phyloP scores from a whole-genome alignment of 495 filamentous ascomycete species.

The Amniculicola lignicola region DNA sequence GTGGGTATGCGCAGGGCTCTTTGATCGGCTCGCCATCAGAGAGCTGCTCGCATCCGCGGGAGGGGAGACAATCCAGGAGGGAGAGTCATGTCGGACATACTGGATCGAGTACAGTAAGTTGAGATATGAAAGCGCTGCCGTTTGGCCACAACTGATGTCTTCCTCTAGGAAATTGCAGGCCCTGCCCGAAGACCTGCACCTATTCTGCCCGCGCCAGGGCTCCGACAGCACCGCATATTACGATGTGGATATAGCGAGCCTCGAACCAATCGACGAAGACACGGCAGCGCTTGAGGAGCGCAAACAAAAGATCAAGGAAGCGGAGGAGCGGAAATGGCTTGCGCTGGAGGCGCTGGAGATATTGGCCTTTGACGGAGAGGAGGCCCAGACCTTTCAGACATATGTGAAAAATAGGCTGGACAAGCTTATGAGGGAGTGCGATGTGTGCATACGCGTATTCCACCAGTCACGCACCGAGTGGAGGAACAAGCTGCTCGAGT shows the following conservation, averaged over 20 bases:
- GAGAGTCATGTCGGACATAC: too few species aligned
- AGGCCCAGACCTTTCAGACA: slow-evolving; percentile 55
- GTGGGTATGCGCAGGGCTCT: too few species aligned
- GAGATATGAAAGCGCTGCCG: too few species aligned
- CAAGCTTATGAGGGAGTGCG: slow-evolving; percentile 63
- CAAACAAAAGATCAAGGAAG: slow-evolving; percentile 45
- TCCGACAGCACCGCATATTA: slow-evolving; percentile 36
- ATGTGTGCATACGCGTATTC: slow-evolving; percentile 76
- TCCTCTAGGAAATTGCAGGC: too few species aligned
- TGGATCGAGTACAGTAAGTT: too few species aligned
- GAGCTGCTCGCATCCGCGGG: too few species aligned
- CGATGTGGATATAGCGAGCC: slow-evolving; percentile 38
- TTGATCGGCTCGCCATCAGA: too few species aligned
- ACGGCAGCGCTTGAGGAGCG: slow-evolving; percentile 21
- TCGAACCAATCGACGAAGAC: not conserved
- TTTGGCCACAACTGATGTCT: too few species aligned
- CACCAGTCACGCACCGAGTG: slow-evolving; percentile 67
- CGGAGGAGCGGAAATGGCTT: slow-evolving; percentile 51
- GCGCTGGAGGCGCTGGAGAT: slow-evolving; percentile 64
- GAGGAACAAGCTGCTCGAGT: slow-evolving; percentile 53
- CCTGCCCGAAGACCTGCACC: slow-evolving; percentile 38
- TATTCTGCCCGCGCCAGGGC: slow-evolving; percentile 41
- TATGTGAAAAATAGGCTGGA: slow-evolving; percentile 58
- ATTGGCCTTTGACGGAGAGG: slow-evolving; percentile 61
- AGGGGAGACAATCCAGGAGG: too few species aligned